phyloP scores from a whole-genome alignment of 1,284 basidiomycete genomes.

The Pterulicium gracile region DNA sequence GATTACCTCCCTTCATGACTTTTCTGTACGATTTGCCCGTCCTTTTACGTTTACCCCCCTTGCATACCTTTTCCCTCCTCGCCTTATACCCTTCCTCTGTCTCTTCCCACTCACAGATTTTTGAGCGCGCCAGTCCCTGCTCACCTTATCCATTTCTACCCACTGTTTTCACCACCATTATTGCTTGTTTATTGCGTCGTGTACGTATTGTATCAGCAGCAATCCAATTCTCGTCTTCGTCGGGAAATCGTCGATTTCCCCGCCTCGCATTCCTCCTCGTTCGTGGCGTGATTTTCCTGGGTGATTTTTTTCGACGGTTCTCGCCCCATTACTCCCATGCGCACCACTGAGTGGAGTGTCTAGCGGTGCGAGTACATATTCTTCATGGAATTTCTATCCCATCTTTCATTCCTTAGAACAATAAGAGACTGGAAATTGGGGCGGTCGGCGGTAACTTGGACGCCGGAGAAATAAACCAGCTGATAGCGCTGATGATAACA shows the following conservation, averaged over 20 bases:
- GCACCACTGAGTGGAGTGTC: too few relatives aligned
- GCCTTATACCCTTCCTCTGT: background rate
- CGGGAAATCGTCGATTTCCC: background rate
- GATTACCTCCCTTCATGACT: conserved; percentile 1
- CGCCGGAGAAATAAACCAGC: too few relatives aligned
- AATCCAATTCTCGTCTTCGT: background rate
- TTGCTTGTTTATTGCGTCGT: background rate
- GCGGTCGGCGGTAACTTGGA: too few relatives aligned
- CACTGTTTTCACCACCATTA: too few relatives aligned
- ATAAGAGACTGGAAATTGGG: too few relatives aligned
- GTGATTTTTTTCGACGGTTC: too few relatives aligned
- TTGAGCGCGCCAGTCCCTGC: background rate
- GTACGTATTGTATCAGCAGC: conserved; percentile 3
- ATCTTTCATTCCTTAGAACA: too few relatives aligned
- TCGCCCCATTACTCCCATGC: too few relatives aligned
- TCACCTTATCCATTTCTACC: background rate
- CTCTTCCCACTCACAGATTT: background rate
- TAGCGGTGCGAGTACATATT: too few relatives aligned
- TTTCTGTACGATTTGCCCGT: background rate
- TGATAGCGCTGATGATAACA: too few relatives aligned
- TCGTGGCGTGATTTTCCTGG: too few relatives aligned
- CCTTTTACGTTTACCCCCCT: background rate
- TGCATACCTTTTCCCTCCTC: background rate
- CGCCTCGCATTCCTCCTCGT: background rate
- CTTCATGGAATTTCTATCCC: too few relatives aligned